Conservation (phyloP, 768 basidiomycete species). For the Calocybe indica region DNA sequence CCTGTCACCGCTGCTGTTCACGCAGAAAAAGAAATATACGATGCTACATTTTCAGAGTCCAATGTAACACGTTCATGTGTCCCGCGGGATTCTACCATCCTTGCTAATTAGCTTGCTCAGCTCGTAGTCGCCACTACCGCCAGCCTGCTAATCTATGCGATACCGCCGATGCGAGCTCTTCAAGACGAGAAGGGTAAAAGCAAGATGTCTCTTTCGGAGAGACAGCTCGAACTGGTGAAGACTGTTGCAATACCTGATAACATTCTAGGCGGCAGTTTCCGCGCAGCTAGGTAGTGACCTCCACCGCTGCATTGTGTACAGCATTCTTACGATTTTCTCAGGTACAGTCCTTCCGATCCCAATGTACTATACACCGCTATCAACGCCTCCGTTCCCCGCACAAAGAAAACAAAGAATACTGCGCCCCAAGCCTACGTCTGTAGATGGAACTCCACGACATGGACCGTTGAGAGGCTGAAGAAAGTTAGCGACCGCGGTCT, state of each 20-base stretch:
- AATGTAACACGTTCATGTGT: conserved; percentile 36
- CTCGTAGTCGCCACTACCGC: conserved; percentile 61
- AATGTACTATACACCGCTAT: conserved; percentile 62
- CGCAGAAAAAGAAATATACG: conserved; percentile 78
- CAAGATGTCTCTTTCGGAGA: conserved; percentile 16
- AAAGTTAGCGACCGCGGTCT: conserved; percentile 76
- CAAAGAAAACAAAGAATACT: conserved; percentile 43
- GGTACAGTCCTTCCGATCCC: conserved; percentile 49
- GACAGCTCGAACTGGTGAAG: conserved; percentile 30
- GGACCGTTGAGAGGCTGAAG: conserved; percentile 59
- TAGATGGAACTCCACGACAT: conserved; percentile 69
- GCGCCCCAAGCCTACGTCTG: conserved; percentile 58
- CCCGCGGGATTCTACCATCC: background rate
- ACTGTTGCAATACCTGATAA: conserved; percentile 49
- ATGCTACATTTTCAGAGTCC: conserved; percentile 68
- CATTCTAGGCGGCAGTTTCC: conserved; percentile 50
- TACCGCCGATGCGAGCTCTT: conserved; percentile 29
- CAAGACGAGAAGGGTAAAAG: conserved; percentile 39
- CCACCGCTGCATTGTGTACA: background rate
- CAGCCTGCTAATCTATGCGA: conserved; percentile 56
- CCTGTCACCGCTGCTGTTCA: conserved; percentile 45
- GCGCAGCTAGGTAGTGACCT: conserved; percentile 44
- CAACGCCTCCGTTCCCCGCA: conserved; percentile 62
- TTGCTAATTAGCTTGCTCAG: conserved; percentile 26
- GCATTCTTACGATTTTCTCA: conserved; percentile 16